These are phyloP conservation scores for Keqinozyma sinolaborantium DNA, from an alignment of 1,139 yeast genomes.

Conservation along the genomic window DNA sequence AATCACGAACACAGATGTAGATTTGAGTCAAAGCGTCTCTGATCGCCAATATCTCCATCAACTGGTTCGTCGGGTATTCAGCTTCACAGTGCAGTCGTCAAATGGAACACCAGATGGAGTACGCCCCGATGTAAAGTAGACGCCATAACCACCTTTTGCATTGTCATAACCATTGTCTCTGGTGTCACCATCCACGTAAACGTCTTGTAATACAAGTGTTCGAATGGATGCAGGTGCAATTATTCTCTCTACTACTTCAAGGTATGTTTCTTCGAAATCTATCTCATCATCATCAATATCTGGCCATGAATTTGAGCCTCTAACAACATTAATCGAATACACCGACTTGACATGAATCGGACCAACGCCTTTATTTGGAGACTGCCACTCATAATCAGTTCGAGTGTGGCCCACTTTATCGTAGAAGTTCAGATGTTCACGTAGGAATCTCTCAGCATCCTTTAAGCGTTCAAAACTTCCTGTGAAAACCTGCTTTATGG, in stretches of 20 bases:
- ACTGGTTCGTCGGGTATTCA: slow-evolving; percentile 61
- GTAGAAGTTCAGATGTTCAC: neutral
- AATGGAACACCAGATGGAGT: slow-evolving; percentile 47
- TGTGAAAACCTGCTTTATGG: slow-evolving; percentile 49
- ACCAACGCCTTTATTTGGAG: too few species aligned
- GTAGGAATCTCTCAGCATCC: slow-evolving; percentile 35
- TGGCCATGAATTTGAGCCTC: too few species aligned
- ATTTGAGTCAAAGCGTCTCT: slow-evolving; percentile 48
- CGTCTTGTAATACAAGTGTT: too few species aligned
- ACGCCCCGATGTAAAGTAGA: slow-evolving; percentile 47
- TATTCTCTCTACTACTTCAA: too few species aligned
- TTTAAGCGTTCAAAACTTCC: slow-evolving; percentile 43
- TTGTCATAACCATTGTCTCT: slow-evolving; percentile 47
- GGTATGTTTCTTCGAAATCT: too few species aligned
- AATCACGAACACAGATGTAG: slow-evolving; percentile 12
- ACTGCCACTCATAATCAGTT: too few species aligned
- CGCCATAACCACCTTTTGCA: slow-evolving; percentile 64
- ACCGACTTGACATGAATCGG: too few species aligned
- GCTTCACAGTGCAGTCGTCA: slow-evolving; percentile 1
- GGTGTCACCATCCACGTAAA: slow-evolving; percentile 73
- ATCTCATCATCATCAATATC: too few species aligned
- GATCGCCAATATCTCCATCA: slow-evolving; percentile 76
- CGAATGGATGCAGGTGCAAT: too few species aligned
- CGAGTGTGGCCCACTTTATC: too few species aligned
- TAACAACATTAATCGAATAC: too few species aligned